Evolutionary conservation across 306 rosid species (phyloP).

Genomic region (Cicer arietinum): DNA sequence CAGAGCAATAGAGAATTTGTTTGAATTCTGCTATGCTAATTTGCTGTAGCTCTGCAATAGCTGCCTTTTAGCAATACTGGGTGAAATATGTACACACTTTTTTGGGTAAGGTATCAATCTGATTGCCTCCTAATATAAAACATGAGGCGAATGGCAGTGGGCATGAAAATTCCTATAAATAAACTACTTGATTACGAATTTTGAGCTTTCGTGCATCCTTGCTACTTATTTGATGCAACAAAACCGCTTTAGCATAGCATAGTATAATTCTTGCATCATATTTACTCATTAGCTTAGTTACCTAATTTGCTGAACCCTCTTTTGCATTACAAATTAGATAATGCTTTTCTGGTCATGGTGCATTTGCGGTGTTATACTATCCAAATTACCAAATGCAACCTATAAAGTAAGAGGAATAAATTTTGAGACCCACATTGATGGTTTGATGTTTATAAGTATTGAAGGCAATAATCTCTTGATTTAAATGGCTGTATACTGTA

Average conservation of each 20-base stretch:
- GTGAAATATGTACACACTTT: not conserved
- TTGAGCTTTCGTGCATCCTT: not conserved
- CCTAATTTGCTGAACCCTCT: slow-evolving; percentile 10
- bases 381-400: not conserved
- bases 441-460: slow-evolving; percentile 19
- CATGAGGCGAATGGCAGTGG: not conserved
- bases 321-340: not conserved
- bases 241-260: not conserved
- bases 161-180: slow-evolving; percentile 9
- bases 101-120: not conserved
- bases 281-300: not conserved
- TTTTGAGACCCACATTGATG: slow-evolving; percentile 4
- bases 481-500: slow-evolving; percentile 16
- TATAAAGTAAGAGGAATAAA: slow-evolving; percentile 11
- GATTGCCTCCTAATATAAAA: not conserved
- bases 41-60: too few species aligned
- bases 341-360: not conserved
- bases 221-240: slow-evolving; percentile 17
- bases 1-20: too few species aligned
- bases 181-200: not conserved
- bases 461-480: not conserved
- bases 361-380: slow-evolving; percentile 8
- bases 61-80: too few species aligned
- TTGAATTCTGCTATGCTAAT: too few species aligned
- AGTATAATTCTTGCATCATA: slow-evolving; percentile 8